These are phyloP conservation scores for Penicillium capsulatum DNA, from an alignment of 2,329 filamentous ascomycete genomes.

Conservation along the genomic window DNA sequence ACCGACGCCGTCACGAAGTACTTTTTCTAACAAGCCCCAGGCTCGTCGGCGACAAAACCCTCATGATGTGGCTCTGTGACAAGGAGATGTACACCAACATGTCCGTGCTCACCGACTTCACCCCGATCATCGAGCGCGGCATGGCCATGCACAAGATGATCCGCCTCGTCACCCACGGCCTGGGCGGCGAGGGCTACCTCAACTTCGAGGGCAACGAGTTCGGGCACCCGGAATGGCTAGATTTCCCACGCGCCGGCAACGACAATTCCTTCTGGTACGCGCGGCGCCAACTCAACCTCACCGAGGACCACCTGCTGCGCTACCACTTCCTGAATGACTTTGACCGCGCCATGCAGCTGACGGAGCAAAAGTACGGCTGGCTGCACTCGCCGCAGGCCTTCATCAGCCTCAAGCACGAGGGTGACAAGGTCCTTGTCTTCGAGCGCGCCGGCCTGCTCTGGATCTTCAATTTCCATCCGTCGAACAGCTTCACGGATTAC, in stretches of 20 bases:
- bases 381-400: conserved; percentile 80
- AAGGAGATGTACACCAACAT: conserved; percentile 98
- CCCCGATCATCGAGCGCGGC: conserved; percentile 81
- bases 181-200: conserved; percentile 94
- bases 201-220: conserved; percentile 99
- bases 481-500: conserved; percentile 83
- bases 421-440: conserved; percentile 92
- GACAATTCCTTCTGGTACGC: conserved; percentile 93
- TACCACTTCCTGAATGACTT: conserved; percentile 93
- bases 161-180: conserved; percentile 79
- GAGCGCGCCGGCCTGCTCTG: conserved; percentile 87
- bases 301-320: conserved; percentile 77
- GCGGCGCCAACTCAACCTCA: conserved; percentile 85
- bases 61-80: conserved; percentile 98
- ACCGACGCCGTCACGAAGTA: too few species aligned
- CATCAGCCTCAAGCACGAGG: conserved; percentile 88
- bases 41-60: conserved; percentile 89
- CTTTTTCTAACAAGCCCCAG: conserved; percentile 47
- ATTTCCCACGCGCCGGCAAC: conserved; percentile 93
- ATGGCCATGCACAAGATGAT: conserved; percentile 98
- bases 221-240: conserved; percentile 96
- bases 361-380: conserved; percentile 89
- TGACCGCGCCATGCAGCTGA: conserved; percentile 83
- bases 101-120: conserved; percentile 79
- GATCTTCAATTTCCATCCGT: conserved; percentile 93